phyloP scores from a whole-genome alignment of 257 asterid genomes.

The Cruciata laevipes region DNA sequence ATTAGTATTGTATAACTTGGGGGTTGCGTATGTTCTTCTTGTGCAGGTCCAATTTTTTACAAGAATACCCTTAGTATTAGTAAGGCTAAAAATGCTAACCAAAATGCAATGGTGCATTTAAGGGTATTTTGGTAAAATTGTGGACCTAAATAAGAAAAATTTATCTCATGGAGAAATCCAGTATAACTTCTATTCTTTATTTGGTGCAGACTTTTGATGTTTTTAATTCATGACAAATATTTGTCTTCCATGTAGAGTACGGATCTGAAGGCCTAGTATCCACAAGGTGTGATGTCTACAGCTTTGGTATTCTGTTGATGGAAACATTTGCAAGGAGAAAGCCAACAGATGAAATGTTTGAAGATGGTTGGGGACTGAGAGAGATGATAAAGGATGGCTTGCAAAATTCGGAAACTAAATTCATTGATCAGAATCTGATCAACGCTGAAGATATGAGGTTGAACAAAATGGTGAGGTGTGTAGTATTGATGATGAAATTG shows the following conservation, averaged over 20 bases:
- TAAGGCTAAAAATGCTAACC: too few species aligned
- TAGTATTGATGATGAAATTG: neutral
- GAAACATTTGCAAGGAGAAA: slow-evolving; percentile 10
- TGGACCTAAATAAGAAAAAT: too few species aligned
- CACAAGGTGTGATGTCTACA: slow-evolving; percentile 1
- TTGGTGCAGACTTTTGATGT: too few species aligned
- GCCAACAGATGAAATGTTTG: slow-evolving; percentile 12
- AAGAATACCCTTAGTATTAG: too few species aligned
- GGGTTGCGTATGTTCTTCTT: too few species aligned
- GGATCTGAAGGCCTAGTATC: neutral
- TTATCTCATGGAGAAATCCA: too few species aligned
- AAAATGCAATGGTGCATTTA: too few species aligned
- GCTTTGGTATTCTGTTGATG: slow-evolving; percentile 15
- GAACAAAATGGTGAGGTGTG: neutral
- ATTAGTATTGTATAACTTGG: too few species aligned
- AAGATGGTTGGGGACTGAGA: neutral
- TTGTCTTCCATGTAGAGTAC: neutral
- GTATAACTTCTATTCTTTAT: too few species aligned
- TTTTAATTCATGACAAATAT: too few species aligned
- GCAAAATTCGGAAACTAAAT: neutral
- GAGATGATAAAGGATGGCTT: neutral
- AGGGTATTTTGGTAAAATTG: too few species aligned
- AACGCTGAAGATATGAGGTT: neutral
- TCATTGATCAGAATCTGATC: neutral
- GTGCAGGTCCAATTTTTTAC: too few species aligned